Evolutionary conservation across 352 stramenopile genomes (phyloP).

Genomic region (Globisporangium nagaii): DNA sequence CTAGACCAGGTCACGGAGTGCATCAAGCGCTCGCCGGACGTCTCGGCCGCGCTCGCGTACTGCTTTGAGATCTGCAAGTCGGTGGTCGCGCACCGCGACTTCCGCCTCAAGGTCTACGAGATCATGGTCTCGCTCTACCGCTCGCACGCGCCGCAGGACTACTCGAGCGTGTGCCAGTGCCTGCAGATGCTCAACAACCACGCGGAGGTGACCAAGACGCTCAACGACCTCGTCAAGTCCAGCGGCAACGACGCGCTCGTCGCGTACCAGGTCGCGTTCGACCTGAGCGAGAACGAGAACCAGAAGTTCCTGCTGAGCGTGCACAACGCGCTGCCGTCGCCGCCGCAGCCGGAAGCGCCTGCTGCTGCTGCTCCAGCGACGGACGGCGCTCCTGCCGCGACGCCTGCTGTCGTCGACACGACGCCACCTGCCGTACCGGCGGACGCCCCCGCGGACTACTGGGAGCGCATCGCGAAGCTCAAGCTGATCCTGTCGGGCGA

Average conservation of each 20-base stretch:
- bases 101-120: conserved; percentile 92
- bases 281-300: conserved; percentile 97
- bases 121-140: conserved; percentile 88
- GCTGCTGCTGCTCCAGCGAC: conserved; percentile 24
- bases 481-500: conserved; percentile 83
- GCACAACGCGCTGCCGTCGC: conserved; percentile 77
- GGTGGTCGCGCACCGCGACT: conserved; percentile 90
- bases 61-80: conserved; percentile 93
- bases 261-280: conserved; percentile 98
- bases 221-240: conserved; percentile 80
- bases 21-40: conserved; percentile 76
- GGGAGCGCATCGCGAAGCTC: conserved; percentile 78
- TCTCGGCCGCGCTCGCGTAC: conserved; percentile 82
- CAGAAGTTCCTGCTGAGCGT: conserved; percentile 95
- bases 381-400: conserved; percentile 9
- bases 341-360: conserved; percentile 25
- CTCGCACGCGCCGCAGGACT: conserved; percentile 49
- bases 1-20: conserved; percentile 92
- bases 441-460: conserved; percentile 68
- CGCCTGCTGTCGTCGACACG: conserved; percentile 14
- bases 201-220: conserved; percentile 79
- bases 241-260: conserved; percentile 79
- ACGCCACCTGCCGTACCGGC: conserved; percentile 30
- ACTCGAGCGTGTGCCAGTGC: conserved; percentile 82
- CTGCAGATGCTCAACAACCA: conserved; percentile 87